Evolutionary conservation across 371 early-diverging fungal genomes (phyloP).

Genomic region (Homolaphlyctis polyrhiza): DNA sequence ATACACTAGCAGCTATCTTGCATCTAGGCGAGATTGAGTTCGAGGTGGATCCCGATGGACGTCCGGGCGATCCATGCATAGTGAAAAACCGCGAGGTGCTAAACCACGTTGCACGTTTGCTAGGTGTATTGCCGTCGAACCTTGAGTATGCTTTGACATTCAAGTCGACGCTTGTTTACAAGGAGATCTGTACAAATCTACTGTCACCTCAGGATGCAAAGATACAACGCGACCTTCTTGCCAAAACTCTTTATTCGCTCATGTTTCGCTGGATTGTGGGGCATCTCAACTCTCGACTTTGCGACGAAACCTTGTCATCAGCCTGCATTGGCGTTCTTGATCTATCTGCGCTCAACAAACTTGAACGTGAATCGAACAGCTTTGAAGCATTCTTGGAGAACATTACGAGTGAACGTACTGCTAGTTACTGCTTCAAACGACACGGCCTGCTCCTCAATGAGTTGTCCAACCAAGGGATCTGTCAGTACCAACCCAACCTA

Average conservation of each 20-base stretch:
- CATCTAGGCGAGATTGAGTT: slow-evolving; percentile 88
- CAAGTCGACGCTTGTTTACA: slow-evolving; percentile 55
- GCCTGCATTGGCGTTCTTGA: slow-evolving; percentile 38
- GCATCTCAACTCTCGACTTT: slow-evolving; percentile 71
- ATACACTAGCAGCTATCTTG: slow-evolving; percentile 81
- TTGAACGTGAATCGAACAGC: slow-evolving; percentile 19
- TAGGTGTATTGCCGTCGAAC: slow-evolving; percentile 76
- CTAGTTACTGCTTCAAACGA: not conserved
- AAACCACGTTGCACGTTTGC: slow-evolving; percentile 66
- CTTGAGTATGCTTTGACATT: slow-evolving; percentile 82
- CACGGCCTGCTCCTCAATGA: not conserved
- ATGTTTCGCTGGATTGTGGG: slow-evolving; percentile 85
- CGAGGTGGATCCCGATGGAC: slow-evolving; percentile 20
- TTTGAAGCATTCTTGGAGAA: slow-evolving; percentile 77
- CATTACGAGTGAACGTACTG: slow-evolving; percentile 57
- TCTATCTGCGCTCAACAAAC: slow-evolving; percentile 16
- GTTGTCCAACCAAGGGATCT: not conserved
- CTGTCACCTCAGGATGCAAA: slow-evolving; percentile 71
- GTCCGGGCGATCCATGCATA: slow-evolving; percentile 32
- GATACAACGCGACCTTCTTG: slow-evolving; percentile 74
- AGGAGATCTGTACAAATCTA: slow-evolving; percentile 82
- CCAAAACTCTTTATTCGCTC: slow-evolving; percentile 71
- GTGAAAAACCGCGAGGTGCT: slow-evolving; percentile 37
- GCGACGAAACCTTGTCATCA: no score
- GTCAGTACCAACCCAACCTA: not conserved